Evolutionary conservation across 2,329 filamentous ascomycete species (phyloP).

Genomic region (Arthrobotrys pseudoclavata): DNA sequence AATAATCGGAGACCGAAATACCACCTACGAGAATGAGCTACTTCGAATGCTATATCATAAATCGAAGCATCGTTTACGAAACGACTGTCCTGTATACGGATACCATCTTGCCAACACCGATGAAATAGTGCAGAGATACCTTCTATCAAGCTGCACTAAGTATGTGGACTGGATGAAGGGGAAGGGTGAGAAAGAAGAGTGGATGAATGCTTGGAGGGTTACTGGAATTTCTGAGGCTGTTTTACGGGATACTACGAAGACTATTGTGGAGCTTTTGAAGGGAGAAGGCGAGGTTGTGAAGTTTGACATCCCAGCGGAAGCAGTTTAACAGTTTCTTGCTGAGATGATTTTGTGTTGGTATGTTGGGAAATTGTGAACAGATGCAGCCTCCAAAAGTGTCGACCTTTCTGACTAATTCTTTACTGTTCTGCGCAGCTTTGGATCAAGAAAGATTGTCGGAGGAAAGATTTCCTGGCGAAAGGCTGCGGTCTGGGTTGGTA

Average conservation of each 20-base stretch:
- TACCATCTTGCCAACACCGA: constrained; percentile 26
- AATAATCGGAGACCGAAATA: constrained; percentile 29
- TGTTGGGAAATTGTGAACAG: constrained; percentile 23
- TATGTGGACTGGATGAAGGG: constrained; percentile 21
- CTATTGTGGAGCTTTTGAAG: constrained; percentile 32
- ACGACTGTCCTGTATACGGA: constrained; percentile 20
- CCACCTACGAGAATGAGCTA: constrained; percentile 35
- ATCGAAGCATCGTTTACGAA: constrained; percentile 7
- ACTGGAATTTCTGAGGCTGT: constrained; percentile 38
- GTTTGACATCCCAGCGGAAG: constrained; percentile 8
- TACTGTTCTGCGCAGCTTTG: constrained; percentile 1
- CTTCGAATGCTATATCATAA: constrained; percentile 34
- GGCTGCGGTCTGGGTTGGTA: not conserved
- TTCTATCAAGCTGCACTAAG: constrained; percentile 19
- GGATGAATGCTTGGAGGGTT: constrained; percentile 35
- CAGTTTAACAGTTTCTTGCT: not conserved
- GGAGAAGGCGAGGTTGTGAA: constrained; percentile 32
- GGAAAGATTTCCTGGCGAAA: constrained; percentile 5
- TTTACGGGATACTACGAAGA: constrained; percentile 28
- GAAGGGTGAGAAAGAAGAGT: constrained; percentile 12
- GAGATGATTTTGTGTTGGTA: constrained; percentile 45
- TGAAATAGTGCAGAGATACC: constrained; percentile 22
- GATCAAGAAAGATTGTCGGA: not conserved
- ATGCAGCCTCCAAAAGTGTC: constrained; percentile 10
- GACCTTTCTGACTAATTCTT: constrained; percentile 4